Evolutionary conservation across 169 alveolate genomes (phyloP), one percentile per base, ranked within the genome.

Genomic region (Cryptosporidium viatorum): DNA sequence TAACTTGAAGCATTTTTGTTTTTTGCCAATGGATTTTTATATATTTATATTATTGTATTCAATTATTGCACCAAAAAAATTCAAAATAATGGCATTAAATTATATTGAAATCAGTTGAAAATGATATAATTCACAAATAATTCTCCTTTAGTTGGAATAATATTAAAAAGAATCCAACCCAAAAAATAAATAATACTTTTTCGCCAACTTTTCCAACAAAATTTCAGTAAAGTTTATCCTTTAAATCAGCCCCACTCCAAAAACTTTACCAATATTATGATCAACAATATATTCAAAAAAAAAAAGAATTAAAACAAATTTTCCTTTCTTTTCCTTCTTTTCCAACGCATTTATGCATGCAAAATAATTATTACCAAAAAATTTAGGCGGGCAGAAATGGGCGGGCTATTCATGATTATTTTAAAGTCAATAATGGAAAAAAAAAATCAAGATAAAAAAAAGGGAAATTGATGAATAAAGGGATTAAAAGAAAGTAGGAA

Each of bases 1-100:
- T 65, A 37, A 65, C 50, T 29, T 65, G 51, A 65, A 65, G 50
- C 71, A 65, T 65, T 65, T 43, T 43, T 43, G 6, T 43, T 43
- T 12, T 3, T 45, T 18, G 5, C 7, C 37, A 55, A 9, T 55
- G 65, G 14, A 55, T 8, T 41, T 6, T 39, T 39, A 41, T 41
- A 9, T 41, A 41, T 6, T 41, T 41, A 8, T 21, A 55, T 21
- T 8, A 23, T 16, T 23, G 2, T 55, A 55, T 55, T n/a, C 35
- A 21, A 12, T 55, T 23, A 26, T 8, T 26, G 1, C 14, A 12
- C 67, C 37, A 21, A 10, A 55, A 51, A 21, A 55, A 3, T 55
- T 55, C 9, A 8, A 23, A 55, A 26, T n/a, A n/a, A n/a, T 0
- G 2, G 21, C n/a, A 23, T 26, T 55, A 26, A 52, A 2, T 8